Base-by-base conservation (phyloP, 352 stramenopile species). In the Phytophthora pinifolia region DNA sequence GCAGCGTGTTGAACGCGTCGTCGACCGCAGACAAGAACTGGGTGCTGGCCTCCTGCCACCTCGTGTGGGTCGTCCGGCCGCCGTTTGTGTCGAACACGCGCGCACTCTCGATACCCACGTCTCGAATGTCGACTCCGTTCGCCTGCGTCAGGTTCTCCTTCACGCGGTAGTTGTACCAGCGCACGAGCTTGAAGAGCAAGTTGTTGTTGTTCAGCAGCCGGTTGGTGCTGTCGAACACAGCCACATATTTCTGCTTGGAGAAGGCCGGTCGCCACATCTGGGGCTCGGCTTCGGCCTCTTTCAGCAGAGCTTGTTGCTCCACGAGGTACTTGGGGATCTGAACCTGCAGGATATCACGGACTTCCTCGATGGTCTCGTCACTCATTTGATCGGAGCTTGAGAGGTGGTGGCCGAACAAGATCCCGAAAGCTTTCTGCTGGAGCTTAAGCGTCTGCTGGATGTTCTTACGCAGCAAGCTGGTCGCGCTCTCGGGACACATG, bases 201-300 rank as follows among this genome's bases (percentile, higher is more conserved):
- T 88, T 86, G 54, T 89, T 92, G 76, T 89, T 90, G 72, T 89
- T 92, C 9, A 94, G 65, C 31, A 94, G 51, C 0, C 81, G 76
- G 7, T 82, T 64, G 9, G 62, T 84, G 29, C 66, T 77, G 5
- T 89, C 68, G 1, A 94, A 53, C 10, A 94, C 76, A 0, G 59
- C 46, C 34, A 87, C 68, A 57, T 94, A 94, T 59, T 94, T 94
- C 29, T 83, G 62, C 25, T 69, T 70, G 2, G 84, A 94, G 35
- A 94, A 94, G 12, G 63, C 34, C 0, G 79, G 84, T 10, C 75
- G 67, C 84, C 84, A 94, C 44, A 94, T 50, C 35, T 72, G 59
- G 6, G 84, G 84, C 46, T 94, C 84, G 1, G 63, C 61, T 52
- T 77, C 72, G 0, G 80, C 82, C 47, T 94, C 84, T 2, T 54